Percentiles rank a stretch among this genome's conserved stretches.
phyloP scores from a whole-genome alignment of 202 grass and related monocot genomes.

The Hordeum pubiflorum region DNA sequence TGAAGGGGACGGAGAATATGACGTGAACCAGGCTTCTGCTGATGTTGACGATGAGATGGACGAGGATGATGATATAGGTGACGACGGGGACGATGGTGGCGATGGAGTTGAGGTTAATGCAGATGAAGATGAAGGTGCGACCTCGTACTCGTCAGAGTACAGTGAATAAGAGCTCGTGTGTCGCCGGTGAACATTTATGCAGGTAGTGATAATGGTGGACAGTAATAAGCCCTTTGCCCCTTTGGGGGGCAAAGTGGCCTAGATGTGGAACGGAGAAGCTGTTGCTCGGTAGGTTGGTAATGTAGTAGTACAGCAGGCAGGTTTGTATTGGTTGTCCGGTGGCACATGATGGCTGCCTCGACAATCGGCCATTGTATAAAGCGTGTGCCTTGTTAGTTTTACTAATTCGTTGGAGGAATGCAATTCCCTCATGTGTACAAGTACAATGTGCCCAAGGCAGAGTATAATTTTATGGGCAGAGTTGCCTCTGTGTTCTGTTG shows the following conservation, averaged over 20 bases:
- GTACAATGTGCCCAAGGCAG: constrained; percentile 11
- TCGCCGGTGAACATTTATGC: neutral
- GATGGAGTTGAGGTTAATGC: constrained; percentile 17
- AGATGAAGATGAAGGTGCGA: constrained; percentile 45
- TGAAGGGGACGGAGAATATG: constrained; percentile 38
- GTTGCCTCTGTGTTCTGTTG: neutral
- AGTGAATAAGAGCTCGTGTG: constrained; percentile 39
- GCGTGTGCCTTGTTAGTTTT: constrained; percentile 6
- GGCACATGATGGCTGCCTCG: neutral
- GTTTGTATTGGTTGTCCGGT: constrained; percentile 2
- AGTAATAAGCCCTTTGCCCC: neutral
- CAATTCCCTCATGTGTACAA: neutral
- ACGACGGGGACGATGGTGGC: constrained; percentile 30
- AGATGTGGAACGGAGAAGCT: neutral
- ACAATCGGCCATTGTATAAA: neutral
- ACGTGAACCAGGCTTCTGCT: constrained; percentile 22
- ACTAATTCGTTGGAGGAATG: neutral
- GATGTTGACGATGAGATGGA: constrained; percentile 42
- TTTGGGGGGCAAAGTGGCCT: neutral
- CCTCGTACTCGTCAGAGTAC: constrained; percentile 69
- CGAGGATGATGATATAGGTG: constrained; percentile 44
- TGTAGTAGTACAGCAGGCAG: neutral
- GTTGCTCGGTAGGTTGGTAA: neutral
- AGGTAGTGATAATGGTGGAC: neutral
- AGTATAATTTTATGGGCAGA: constrained; percentile 17